Conservation (phyloP, 140 eudicot species). For the Cichorium intybus region DNA sequence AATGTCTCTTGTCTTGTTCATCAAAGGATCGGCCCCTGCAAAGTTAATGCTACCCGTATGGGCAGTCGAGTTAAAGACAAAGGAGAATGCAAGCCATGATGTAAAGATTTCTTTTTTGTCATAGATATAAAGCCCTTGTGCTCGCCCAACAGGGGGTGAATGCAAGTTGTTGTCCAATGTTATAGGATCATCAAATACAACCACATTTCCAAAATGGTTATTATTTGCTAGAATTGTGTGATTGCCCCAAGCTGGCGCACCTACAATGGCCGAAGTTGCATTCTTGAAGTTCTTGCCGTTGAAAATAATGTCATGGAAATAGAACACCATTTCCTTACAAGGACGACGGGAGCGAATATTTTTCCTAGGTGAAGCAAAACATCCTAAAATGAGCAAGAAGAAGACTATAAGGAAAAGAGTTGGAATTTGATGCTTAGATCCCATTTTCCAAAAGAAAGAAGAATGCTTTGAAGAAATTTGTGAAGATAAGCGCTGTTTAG, state of each 20-base stretch:
- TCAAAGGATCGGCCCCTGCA: constrained; percentile 68
- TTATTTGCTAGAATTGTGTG: constrained; percentile 34
- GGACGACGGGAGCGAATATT: constrained; percentile 37
- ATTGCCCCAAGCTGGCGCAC: constrained; percentile 56
- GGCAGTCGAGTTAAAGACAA: constrained; percentile 47
- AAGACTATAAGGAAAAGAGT: constrained; percentile 28
- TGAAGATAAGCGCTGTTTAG: constrained; percentile 19
- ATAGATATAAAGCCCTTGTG: constrained; percentile 54
- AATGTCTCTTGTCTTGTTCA: constrained; percentile 67
- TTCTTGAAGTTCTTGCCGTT: constrained; percentile 49
- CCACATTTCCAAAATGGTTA: constrained; percentile 52
- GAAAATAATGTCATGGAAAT: constrained; percentile 49
- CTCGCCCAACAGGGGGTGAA: constrained; percentile 52
- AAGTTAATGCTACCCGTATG: constrained; percentile 52
- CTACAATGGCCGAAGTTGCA: constrained; percentile 52
- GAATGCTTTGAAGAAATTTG: constrained; percentile 9
- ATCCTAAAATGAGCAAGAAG: constrained; percentile 29
- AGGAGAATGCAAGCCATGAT: constrained; percentile 51
- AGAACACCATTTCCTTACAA: constrained; percentile 44
- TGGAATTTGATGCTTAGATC: constrained; percentile 21
- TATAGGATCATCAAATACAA: constrained; percentile 55
- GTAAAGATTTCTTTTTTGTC: constrained; percentile 47
- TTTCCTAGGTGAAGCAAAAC: constrained; percentile 23
- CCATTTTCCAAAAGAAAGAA: constrained; percentile 15
- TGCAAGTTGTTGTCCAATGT: constrained; percentile 57